Base-by-base conservation (phyloP, 768 basidiomycete species). In the Rhizopogon vulgaris region DNA sequence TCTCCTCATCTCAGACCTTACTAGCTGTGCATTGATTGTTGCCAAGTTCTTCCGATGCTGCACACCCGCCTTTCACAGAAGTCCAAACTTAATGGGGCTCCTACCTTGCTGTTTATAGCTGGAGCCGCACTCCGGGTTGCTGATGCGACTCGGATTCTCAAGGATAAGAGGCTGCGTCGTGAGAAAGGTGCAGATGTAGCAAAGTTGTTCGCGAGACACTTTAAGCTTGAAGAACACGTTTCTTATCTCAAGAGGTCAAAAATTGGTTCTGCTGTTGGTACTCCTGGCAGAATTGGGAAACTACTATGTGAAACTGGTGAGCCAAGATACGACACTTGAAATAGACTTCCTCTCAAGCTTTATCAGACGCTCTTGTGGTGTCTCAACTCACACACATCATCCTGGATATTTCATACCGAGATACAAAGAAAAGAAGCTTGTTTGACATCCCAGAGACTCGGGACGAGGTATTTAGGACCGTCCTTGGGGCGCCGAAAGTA, bases 161-260 rank as follows among this genome's bases (percentile, higher is more conserved):
- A 79, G 66, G 78, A 84, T 68, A 82, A 78, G 68, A 79, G 70
- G 56, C 73, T 90, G 48, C 74, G 82, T 51, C 86, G 87, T 34
- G 85, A 89, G 22, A 94, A 91, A 63, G 85, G 90, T 51, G 92
- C 90, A 10, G 91, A 95, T 57, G 85, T 96, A 30, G 94, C 89
- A 18, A 97, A 97, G 68, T 79, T 99, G 25, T 98, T 98, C 61
- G 92, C 94, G 28, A 94, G 87, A 68, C 94, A 98, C 65, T 84
- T 95, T 71, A 96, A 94, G 70, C 73, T 94, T 38, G 73, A 85
- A 45, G 90, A 94, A 52, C 94, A 98, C 67, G 81, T 88, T 61
- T 73, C 81, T 14, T 90, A 93, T 71, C 76, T 98, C 61, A 77
- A 78, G 62, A 78, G 82, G 58, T 94, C 92, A n/a, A 90, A 86